A percentile compares a stretch with the other conserved stretches of the same genome.
Evolutionary conservation across 169 alveolate species (phyloP).

Genomic region (Theileria sp.): DNA sequence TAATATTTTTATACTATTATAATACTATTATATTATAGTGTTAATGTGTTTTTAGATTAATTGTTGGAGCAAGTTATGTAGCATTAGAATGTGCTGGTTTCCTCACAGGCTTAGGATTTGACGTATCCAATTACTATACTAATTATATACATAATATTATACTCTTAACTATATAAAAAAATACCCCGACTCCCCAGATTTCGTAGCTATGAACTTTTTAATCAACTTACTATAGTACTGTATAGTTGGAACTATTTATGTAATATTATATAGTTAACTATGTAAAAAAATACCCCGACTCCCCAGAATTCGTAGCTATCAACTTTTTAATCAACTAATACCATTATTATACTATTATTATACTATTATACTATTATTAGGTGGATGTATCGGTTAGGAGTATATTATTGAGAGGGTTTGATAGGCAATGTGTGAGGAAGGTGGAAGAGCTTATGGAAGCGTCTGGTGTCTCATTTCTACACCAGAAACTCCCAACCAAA

Average conservation of each 20-base stretch:
- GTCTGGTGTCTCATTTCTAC: constrained; percentile 86
- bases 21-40: background rate
- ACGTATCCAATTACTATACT: constrained; percentile 70
- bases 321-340: too few relatives aligned
- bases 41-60: constrained; percentile 66
- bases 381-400: constrained; percentile 86
- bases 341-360: too few relatives aligned
- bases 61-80: constrained; percentile 96
- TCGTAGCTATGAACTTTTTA: too few relatives aligned
- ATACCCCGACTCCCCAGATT: too few relatives aligned
- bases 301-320: too few relatives aligned
- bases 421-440: constrained; percentile 89
- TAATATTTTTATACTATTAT: background rate
- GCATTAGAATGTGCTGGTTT: constrained; percentile 99
- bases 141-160: constrained; percentile 32
- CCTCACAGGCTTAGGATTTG: constrained; percentile 89
- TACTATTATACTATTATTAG: constrained; percentile 9
- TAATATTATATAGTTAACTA: too few relatives aligned
- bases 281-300: too few relatives aligned
- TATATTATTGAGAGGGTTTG: constrained; percentile 95
- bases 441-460: constrained; percentile 86
- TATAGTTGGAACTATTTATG: too few relatives aligned
- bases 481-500: constrained; percentile 83
- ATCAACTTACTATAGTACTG: too few relatives aligned
- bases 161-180: constrained; percentile 46